Conservation (phyloP, 768 basidiomycete species). For the Termitomyces sp. region DNA sequence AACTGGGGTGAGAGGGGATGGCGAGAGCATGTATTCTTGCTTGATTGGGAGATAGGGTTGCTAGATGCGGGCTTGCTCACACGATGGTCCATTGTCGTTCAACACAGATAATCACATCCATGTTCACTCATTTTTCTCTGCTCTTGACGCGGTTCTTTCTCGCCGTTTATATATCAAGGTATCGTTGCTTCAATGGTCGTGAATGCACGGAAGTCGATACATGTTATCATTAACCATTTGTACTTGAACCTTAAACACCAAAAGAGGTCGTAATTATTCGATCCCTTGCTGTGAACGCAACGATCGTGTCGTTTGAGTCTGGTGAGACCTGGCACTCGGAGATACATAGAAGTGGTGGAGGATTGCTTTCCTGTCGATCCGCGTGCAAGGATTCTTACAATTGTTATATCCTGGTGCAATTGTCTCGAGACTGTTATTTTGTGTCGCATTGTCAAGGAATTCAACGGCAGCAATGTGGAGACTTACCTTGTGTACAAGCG, state of each 20-base stretch:
- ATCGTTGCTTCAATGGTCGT: no score
- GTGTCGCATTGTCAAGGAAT: not conserved
- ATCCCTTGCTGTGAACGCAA: not conserved
- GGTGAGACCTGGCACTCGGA: not conserved
- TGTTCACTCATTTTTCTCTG: not conserved
- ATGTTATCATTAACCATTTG: not conserved
- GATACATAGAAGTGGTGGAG: not conserved
- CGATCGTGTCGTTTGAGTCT: no score
- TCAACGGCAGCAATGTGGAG: not conserved
- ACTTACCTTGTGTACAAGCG: not conserved
- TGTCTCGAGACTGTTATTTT: not conserved
- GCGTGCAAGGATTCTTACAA: not conserved
- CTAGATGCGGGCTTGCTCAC: constrained; percentile 35
- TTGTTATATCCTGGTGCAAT: not conserved
- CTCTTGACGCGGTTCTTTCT: not conserved
- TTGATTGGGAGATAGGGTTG: constrained; percentile 49
- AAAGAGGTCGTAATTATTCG: not conserved
- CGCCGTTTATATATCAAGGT: not conserved
- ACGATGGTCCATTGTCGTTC: constrained; percentile 40
- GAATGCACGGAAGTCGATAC: not conserved
- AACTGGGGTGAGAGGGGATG: constrained; percentile 28
- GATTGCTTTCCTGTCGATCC: not conserved
- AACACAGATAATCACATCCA: constrained; percentile 12
- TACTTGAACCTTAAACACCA: no score
- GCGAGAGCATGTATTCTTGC: constrained; percentile 41